A percentile compares a stretch with the other conserved stretches of the same genome.
phyloP scores from a whole-genome alignment of 2,329 filamentous ascomycete genomes.

The Hypoxylon sp. region DNA sequence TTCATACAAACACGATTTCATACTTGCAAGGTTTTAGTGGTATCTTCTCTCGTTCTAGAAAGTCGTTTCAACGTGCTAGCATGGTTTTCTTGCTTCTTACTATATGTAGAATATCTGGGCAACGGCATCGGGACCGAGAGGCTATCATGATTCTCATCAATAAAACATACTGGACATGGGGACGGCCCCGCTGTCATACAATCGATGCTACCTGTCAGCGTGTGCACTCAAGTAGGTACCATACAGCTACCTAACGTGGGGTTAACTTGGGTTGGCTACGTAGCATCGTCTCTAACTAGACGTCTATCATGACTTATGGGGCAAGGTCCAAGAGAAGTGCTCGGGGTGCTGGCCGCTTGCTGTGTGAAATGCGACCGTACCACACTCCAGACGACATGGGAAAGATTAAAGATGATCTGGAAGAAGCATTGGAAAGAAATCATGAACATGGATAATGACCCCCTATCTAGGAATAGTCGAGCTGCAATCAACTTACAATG shows the following conservation, averaged over 20 bases:
- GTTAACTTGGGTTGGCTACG: conserved; percentile 26
- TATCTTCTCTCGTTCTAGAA: neutral
- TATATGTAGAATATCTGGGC: conserved; percentile 15
- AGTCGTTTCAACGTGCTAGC: conserved; percentile 5
- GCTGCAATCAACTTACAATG: conserved; percentile 30
- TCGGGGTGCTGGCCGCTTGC: conserved; percentile 16
- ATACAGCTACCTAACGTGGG: conserved; percentile 29
- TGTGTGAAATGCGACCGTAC: conserved; percentile 29
- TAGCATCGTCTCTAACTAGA: conserved; percentile 34
- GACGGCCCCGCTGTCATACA: conserved; percentile 24
- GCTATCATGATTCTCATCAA: conserved; percentile 29
- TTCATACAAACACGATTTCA: conserved; percentile 22
- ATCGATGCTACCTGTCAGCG: conserved; percentile 19
- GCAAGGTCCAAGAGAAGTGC: conserved; percentile 25
- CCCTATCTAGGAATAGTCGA: conserved; percentile 37
- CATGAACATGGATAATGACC: conserved; percentile 31
- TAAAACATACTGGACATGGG: conserved; percentile 37
- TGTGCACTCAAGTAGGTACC: conserved; percentile 26
- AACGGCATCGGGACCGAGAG: conserved; percentile 37
- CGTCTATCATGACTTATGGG: conserved; percentile 35
- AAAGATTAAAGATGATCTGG: conserved; percentile 33
- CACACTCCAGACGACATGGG: conserved; percentile 15
- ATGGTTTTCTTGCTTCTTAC: conserved; percentile 3
- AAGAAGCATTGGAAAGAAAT: conserved; percentile 20
- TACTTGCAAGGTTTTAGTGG: conserved; percentile 9